These are phyloP conservation scores for Gaultheria prostrata DNA, from an alignment of 148 eudicot species.

Conservation along the genomic window DNA sequence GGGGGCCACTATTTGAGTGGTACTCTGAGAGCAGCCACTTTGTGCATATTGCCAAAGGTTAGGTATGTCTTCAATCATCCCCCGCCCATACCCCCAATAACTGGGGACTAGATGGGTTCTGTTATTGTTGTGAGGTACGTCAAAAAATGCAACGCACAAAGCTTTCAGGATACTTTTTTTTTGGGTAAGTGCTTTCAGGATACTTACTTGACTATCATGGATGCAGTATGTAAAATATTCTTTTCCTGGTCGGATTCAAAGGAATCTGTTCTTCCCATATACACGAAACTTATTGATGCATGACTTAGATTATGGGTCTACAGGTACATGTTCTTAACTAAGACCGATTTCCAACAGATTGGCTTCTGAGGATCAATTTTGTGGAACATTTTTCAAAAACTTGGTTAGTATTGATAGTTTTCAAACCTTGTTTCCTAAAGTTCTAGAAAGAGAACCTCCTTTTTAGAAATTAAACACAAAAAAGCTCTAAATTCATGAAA, in stretches of 20 bases:
- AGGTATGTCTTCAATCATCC: no score
- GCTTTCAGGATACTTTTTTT: slow-evolving; percentile 5
- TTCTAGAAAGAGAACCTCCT: neutral
- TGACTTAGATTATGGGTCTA: slow-evolving; percentile 91
- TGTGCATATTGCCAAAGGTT: no score
- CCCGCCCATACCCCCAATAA: no score
- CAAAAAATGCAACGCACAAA: no score
- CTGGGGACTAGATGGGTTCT: no score
- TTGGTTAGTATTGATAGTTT: no score
- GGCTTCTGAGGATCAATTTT: neutral
- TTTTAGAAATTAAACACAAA: neutral
- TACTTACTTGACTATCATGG: neutral
- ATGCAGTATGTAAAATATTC: slow-evolving; percentile 62
- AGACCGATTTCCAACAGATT: neutral
- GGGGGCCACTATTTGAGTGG: no score
- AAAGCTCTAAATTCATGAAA: neutral
- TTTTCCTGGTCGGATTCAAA: slow-evolving; percentile 56
- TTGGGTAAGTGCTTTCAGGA: neutral
- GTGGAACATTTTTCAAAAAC: neutral
- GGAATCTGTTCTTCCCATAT: slow-evolving; percentile 79
- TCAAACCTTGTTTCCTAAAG: neutral
- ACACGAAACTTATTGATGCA: slow-evolving; percentile 72
- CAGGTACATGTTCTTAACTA: slow-evolving; percentile 44
- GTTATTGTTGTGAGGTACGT: no score
- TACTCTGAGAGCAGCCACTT: no score